Evolutionary conservation across 768 basidiomycete species (phyloP).

Genomic region (Lyophyllum atratum): DNA sequence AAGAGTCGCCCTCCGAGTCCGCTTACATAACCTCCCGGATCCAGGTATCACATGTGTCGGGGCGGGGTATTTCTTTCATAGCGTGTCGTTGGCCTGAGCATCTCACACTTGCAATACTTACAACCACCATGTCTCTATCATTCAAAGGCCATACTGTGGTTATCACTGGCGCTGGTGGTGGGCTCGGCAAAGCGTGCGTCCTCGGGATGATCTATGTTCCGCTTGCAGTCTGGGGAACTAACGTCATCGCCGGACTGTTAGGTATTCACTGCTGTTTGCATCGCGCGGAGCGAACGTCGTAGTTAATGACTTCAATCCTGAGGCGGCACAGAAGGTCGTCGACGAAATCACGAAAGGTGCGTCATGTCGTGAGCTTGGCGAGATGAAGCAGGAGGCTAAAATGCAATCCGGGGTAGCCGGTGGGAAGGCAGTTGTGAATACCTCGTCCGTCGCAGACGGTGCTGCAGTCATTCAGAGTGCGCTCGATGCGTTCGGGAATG

Average conservation of each 20-base stretch:
- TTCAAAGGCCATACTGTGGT: constrained; percentile 93
- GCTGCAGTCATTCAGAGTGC: constrained; percentile 85
- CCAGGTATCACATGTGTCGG: constrained; percentile 21
- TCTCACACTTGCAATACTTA: background rate
- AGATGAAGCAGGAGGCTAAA: constrained; percentile 1
- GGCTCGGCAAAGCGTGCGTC: constrained; percentile 85
- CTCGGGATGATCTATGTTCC: background rate
- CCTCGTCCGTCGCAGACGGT: constrained; percentile 86
- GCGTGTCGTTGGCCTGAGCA: background rate
- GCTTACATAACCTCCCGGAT: constrained; percentile 10
- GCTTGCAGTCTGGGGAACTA: background rate
- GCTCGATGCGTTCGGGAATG: constrained; percentile 77
- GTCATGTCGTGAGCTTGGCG: constrained; percentile 18
- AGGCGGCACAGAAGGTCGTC: constrained; percentile 90
- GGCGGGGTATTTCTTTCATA: constrained; percentile 13
- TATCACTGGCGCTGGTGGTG: constrained; percentile 94
- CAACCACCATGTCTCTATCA: constrained; percentile 52
- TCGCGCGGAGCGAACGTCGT: constrained; percentile 91
- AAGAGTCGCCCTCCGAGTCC: background rate
- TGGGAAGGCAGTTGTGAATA: constrained; percentile 86
- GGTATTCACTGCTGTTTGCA: constrained; percentile 92
- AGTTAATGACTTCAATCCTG: constrained; percentile 90
- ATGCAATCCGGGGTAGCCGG: constrained; percentile 56
- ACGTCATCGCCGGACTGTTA: constrained; percentile 29
- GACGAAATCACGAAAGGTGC: constrained; percentile 82